Percentiles rank a stretch among this genome's conserved stretches.
Conservation (phyloP, 768 basidiomycete genomes). For the Vishniacozyma victoriae region DNA sequence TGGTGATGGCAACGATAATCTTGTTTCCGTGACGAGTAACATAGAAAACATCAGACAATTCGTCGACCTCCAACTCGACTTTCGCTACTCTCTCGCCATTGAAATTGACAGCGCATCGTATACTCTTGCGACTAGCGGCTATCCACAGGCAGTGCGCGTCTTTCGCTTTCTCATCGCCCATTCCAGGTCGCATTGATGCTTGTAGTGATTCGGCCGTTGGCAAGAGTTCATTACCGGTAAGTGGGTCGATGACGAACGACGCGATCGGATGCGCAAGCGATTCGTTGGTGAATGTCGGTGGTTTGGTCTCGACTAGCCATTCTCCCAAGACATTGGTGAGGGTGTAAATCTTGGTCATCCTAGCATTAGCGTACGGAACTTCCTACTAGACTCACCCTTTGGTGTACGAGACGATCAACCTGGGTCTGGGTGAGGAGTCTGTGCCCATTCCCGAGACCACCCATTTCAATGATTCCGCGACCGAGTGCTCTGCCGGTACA, state of each 20-base stretch:
- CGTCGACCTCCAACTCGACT: conserved; percentile 59
- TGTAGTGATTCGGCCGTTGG: conserved; percentile 42
- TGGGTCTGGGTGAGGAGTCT: conserved; percentile 51
- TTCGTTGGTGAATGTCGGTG: conserved; percentile 47
- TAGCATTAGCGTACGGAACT: conserved; percentile 32
- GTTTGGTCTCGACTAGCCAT: conserved; percentile 48
- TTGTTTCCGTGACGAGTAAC: conserved; percentile 57
- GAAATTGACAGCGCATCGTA: conserved; percentile 56
- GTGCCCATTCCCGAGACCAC: conserved; percentile 56
- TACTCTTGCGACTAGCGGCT: conserved; percentile 58
- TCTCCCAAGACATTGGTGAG: conserved; percentile 52
- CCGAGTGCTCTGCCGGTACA: conserved; percentile 36
- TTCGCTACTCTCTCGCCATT: conserved; percentile 64
- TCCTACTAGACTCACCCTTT: conserved; percentile 32
- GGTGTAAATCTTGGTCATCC: conserved; percentile 58
- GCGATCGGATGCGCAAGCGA: conserved; percentile 44
- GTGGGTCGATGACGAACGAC: conserved; percentile 48
- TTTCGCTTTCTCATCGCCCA: conserved; percentile 42
- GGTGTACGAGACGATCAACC: conserved; percentile 59
- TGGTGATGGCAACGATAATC: conserved; percentile 40
- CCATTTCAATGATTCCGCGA: conserved; percentile 61
- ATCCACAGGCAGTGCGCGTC: conserved; percentile 52
- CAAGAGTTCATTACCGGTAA: conserved; percentile 50
- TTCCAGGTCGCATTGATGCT: conserved; percentile 51
- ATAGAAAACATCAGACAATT: conserved; percentile 52